These are phyloP conservation scores for Rhodotorula paludigena DNA, from an alignment of 768 basidiomycete genomes.

Conservation along the genomic window DNA sequence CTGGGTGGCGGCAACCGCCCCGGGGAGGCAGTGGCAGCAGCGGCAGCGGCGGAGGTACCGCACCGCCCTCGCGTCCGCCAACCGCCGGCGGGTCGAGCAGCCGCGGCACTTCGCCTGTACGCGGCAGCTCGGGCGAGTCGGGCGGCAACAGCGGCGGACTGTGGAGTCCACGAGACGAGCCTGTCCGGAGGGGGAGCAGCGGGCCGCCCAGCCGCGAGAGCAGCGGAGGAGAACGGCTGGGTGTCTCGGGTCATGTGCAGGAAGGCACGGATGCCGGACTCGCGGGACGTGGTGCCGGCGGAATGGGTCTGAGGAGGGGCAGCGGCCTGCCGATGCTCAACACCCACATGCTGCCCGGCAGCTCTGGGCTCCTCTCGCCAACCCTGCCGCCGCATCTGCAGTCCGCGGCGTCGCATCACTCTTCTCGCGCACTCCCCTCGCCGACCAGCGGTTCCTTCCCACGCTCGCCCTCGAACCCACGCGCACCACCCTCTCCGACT, in stretches of 20 bases:
- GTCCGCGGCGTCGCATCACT: background rate
- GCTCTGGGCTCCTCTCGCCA: background rate
- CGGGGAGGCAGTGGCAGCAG: background rate
- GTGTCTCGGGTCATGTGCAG: background rate
- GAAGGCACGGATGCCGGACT: conserved; percentile 9
- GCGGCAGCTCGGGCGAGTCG: background rate
- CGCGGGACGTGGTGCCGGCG: conserved; percentile 26
- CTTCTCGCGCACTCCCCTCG: conserved; percentile 6
- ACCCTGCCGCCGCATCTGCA: conserved; percentile 1
- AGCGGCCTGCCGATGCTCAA: conserved; percentile 16
- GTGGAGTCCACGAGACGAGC: background rate
- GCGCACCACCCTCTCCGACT: conserved; percentile 3
- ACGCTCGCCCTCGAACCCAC: background rate
- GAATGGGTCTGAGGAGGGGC: background rate
- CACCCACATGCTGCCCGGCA: conserved; percentile 12
- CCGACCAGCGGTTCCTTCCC: background rate
- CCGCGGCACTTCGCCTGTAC: background rate
- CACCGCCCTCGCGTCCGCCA: background rate
- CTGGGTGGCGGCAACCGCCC: background rate
- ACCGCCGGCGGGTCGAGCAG: background rate
- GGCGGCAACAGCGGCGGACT: no score
- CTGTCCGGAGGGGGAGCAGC: background rate
- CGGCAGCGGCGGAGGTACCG: background rate
- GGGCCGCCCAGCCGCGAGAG: background rate
- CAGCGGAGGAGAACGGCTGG: background rate